Percentiles rank a stretch among this genome's conserved stretches.
phyloP scores from a whole-genome alignment of 208 protist species.

The Leptomonas pyrrhocoris region DNA sequence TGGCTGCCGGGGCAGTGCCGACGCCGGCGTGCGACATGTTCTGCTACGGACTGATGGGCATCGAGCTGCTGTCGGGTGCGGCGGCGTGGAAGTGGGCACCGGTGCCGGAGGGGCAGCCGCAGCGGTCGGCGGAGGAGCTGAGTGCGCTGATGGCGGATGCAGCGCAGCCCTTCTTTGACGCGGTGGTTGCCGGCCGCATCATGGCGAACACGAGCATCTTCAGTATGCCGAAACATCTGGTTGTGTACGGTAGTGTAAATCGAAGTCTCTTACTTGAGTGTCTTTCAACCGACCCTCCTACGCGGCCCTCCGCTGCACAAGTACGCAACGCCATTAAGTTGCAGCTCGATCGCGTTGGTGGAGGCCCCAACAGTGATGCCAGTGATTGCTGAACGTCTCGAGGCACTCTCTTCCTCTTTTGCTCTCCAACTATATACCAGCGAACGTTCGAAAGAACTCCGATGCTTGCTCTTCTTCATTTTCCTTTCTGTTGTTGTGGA shows the following conservation, averaged over 20 bases:
- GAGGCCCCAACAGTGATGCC: too few species aligned
- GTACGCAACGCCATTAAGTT: not conserved
- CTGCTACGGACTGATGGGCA: constrained; percentile 58
- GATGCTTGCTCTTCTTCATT: too few species aligned
- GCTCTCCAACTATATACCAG: too few species aligned
- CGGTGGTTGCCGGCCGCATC: constrained; percentile 7
- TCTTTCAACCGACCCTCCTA: not conserved
- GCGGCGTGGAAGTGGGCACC: constrained; percentile 27
- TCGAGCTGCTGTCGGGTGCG: constrained; percentile 48
- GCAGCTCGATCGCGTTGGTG: not conserved
- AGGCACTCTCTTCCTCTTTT: not conserved
- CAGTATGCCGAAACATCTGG: not conserved
- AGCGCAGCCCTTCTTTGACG: constrained; percentile 13
- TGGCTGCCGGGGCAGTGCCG: constrained; percentile 41
- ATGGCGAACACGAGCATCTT: not conserved
- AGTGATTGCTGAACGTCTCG: too few species aligned
- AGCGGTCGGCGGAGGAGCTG: constrained; percentile 3
- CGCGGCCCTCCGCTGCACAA: not conserved
- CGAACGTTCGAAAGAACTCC: too few species aligned
- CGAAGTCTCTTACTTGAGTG: not conserved
- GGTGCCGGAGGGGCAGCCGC: not conserved
- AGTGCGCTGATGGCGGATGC: constrained; percentile 5
- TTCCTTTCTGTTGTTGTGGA: too few species aligned
- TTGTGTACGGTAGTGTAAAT: not conserved
- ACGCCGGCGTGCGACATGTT: constrained; percentile 67